Evolutionary conservation across 1,284 basidiomycete genomes (phyloP).

Genomic region (Papiliotrema flavescens): DNA sequence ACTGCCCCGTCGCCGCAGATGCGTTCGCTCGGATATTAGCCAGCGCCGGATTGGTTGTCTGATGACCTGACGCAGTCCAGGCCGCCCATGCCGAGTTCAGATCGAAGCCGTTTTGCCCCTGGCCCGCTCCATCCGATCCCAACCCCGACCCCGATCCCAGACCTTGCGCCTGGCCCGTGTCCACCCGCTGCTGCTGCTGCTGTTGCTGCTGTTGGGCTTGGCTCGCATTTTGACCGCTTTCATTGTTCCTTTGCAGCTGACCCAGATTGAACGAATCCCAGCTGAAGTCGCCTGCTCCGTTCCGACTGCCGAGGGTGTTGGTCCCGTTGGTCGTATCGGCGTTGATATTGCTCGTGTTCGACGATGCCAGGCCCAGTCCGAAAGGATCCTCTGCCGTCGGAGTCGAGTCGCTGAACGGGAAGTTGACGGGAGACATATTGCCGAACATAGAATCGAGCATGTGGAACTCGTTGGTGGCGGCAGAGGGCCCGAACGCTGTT

Average conservation of each 20-base stretch:
- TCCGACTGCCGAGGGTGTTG: not conserved
- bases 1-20: too few relatives aligned
- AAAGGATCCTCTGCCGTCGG: conserved; percentile 10
- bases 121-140: not conserved
- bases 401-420: conserved; percentile 11
- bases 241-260: too few relatives aligned
- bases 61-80: not conserved
- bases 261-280: not conserved
- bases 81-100: conserved; percentile 3
- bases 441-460: conserved; percentile 46
- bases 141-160: not conserved
- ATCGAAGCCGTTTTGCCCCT: not conserved
- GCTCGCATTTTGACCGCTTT: not conserved
- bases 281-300: too few relatives aligned
- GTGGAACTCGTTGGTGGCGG: conserved; percentile 31
- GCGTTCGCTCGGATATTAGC: too few relatives aligned
- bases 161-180: too few relatives aligned
- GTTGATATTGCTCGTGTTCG: not conserved
- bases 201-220: not conserved
- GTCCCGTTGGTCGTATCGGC: not conserved
- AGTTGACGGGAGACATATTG: conserved; percentile 33
- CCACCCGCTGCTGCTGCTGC: not conserved
- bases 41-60: too few relatives aligned
- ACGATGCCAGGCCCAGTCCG: not conserved
- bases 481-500: conserved; percentile 16